phyloP scores from a whole-genome alignment of 2,329 filamentous ascomycete species.

The Exophiala calicioides region DNA sequence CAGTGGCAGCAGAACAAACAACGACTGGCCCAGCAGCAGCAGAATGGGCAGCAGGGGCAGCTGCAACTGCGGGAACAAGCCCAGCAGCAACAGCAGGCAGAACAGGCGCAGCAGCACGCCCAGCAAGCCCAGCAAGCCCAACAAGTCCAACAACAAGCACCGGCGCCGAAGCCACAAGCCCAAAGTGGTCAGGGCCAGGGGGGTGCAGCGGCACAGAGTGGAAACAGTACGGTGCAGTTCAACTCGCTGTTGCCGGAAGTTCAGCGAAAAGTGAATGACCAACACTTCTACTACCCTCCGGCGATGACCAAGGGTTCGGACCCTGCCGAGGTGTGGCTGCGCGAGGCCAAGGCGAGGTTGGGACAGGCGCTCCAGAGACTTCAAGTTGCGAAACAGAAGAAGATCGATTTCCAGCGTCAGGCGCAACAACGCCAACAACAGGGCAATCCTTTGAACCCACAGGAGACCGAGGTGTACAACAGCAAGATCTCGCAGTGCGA shows the following conservation, averaged over 20 bases:
- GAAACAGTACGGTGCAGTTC: slow-evolving; percentile 41
- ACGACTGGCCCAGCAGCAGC: slow-evolving; percentile 23
- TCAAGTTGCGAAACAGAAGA: slow-evolving; percentile 47
- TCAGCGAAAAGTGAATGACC: slow-evolving; percentile 47
- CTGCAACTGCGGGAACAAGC: slow-evolving; percentile 9
- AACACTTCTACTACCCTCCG: slow-evolving; percentile 49
- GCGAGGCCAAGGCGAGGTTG: slow-evolving; percentile 49
- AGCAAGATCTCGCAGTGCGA: slow-evolving; percentile 31
- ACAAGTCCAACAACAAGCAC: slow-evolving; percentile 7
- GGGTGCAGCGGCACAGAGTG: slow-evolving; percentile 31
- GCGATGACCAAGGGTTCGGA: slow-evolving; percentile 43
- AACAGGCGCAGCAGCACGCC: slow-evolving; percentile 33
- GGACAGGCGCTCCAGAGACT: slow-evolving; percentile 52
- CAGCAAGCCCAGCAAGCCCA: slow-evolving; percentile 8
- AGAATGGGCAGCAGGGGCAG: slow-evolving; percentile 15
- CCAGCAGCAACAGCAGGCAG: slow-evolving; percentile 14
- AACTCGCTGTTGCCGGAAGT: slow-evolving; percentile 48
- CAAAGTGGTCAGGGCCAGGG: slow-evolving; percentile 21
- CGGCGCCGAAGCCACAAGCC: slow-evolving; percentile 16
- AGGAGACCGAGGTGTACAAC: slow-evolving; percentile 47
- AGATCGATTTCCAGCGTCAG: slow-evolving; percentile 44
- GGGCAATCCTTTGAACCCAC: slow-evolving; percentile 41
- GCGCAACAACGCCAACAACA: slow-evolving; percentile 40
- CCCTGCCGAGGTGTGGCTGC: slow-evolving; percentile 47
- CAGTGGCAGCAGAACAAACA: slow-evolving; percentile 45